Conservation (phyloP, 140 eudicot species). For the Oenanthe javanica region DNA sequence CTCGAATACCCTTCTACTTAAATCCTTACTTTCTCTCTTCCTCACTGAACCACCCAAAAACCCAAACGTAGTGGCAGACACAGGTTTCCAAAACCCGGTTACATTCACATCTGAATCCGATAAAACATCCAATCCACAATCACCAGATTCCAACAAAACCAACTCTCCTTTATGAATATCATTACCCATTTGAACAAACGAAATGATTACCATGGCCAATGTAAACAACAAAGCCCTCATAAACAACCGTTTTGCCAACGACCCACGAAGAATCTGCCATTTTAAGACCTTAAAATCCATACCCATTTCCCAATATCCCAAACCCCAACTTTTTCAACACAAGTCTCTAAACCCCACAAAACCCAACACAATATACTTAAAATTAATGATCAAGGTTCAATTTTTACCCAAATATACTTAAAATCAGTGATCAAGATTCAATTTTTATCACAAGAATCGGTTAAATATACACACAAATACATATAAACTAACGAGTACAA, state of each 20-base stretch:
- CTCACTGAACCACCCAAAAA: slow-evolving; percentile 15
- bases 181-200: slow-evolving; percentile 38
- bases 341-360: not conserved
- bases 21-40: slow-evolving; percentile 32
- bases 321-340: not conserved
- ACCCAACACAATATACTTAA: not conserved
- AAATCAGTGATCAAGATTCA: not conserved
- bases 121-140: slow-evolving; percentile 41
- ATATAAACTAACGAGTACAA: slow-evolving; percentile 65
- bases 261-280: slow-evolving; percentile 69
- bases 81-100: slow-evolving; percentile 22
- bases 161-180: slow-evolving; percentile 39
- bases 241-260: slow-evolving; percentile 58
- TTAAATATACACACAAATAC: slow-evolving; percentile 11
- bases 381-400: not conserved
- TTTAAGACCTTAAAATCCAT: slow-evolving; percentile 52
- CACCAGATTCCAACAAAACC: slow-evolving; percentile 24
- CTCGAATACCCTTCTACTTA: slow-evolving; percentile 39
- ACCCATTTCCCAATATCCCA: not conserved
- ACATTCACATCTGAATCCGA: slow-evolving; percentile 21
- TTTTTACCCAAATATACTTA: not conserved
- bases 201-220: slow-evolving; percentile 40
- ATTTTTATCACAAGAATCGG: slow-evolving; percentile 11
- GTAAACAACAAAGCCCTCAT: slow-evolving; percentile 41
- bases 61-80: slow-evolving; percentile 18